These are phyloP conservation scores for Diaporthe ilicicola DNA, from an alignment of 2,329 filamentous ascomycete genomes.

Conservation along the genomic window DNA sequence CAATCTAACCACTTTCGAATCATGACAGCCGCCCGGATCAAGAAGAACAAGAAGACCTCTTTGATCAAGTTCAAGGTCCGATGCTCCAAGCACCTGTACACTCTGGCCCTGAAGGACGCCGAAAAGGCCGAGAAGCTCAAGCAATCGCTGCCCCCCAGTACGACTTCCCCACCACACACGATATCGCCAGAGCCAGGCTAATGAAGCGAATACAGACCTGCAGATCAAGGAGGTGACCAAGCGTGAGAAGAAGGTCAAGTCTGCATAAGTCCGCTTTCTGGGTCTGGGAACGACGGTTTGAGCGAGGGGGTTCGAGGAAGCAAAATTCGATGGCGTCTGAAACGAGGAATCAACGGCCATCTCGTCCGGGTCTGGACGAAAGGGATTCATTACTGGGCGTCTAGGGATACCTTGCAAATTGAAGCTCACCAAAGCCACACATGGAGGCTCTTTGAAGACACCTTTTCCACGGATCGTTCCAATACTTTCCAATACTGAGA, in stretches of 20 bases:
- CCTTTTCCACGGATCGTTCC: neutral
- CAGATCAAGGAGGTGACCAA: constrained; percentile 64
- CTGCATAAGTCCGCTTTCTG: constrained; percentile 43
- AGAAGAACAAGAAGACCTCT: constrained; percentile 91
- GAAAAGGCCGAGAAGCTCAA: constrained; percentile 99
- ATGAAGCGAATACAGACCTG: constrained; percentile 52
- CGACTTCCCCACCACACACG: constrained; percentile 47
- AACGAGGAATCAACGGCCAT: constrained; percentile 37
- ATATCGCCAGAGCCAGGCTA: constrained; percentile 44
- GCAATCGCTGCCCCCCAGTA: constrained; percentile 98
- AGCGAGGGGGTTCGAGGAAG: constrained; percentile 41
- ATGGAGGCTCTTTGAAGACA: constrained; percentile 34
- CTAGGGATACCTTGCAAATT: constrained; percentile 64
- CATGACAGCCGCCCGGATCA: constrained; percentile 80
- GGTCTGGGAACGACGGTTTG: constrained; percentile 29
- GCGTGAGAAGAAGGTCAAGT: constrained; percentile 65
- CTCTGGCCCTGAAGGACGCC: constrained; percentile 95
- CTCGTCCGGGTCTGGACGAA: constrained; percentile 43
- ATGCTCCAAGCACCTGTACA: constrained; percentile 96
- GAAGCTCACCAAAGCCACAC: constrained; percentile 44
- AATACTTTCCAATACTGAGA: neutral
- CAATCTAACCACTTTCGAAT: constrained; percentile 32
- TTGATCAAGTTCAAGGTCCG: constrained; percentile 99
- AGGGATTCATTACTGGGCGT: constrained; percentile 58
- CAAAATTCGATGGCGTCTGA: constrained; percentile 33